phyloP scores from a whole-genome alignment of 768 basidiomycete species.

The Serpula lacrymans region DNA sequence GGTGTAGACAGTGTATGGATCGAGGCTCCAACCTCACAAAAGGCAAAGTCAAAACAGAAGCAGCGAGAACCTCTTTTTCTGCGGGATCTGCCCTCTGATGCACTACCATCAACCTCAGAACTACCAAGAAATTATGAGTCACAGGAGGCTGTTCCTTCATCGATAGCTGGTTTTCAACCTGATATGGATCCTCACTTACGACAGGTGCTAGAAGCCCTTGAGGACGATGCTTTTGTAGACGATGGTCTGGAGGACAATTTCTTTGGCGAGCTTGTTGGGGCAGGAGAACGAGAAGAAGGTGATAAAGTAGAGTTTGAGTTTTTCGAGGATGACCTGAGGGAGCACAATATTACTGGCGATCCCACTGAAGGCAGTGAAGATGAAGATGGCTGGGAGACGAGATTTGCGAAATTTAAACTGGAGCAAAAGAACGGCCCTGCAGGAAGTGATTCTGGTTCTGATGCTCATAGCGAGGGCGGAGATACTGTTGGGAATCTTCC shows the following conservation, averaged over 20 bases:
- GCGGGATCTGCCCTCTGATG: constrained; percentile 63
- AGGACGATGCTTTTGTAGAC: constrained; percentile 93
- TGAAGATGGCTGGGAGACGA: constrained; percentile 64
- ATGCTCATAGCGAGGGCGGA: constrained; percentile 59
- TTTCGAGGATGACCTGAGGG: constrained; percentile 39
- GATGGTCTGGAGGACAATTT: constrained; percentile 72
- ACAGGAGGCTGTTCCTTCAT: constrained; percentile 74
- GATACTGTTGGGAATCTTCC: constrained; percentile 83
- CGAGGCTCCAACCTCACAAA: constrained; percentile 58
- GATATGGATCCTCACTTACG: constrained; percentile 96
- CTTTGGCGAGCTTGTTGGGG: constrained; percentile 66
- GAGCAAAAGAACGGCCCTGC: constrained; percentile 27
- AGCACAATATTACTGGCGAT: constrained; percentile 20
- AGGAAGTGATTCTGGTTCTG: constrained; percentile 45
- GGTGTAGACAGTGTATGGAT: constrained; percentile 80
- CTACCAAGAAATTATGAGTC: constrained; percentile 73
- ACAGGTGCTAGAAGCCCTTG: constrained; percentile 89
- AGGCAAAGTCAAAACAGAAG: constrained; percentile 33
- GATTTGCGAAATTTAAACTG: constrained; percentile 78
- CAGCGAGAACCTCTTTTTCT: constrained; percentile 38
- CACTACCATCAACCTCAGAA: constrained; percentile 68
- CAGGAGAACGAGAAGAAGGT: constrained; percentile 62
- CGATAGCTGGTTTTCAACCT: constrained; percentile 86
- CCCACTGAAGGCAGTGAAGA: constrained; percentile 30
- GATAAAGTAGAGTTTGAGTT: constrained; percentile 70